Percentiles rank a stretch among this genome's conserved stretches.
These are phyloP conservation scores for Westerdykella aurantiaca DNA, from an alignment of 2,329 filamentous ascomycete genomes.

Conservation along the genomic window DNA sequence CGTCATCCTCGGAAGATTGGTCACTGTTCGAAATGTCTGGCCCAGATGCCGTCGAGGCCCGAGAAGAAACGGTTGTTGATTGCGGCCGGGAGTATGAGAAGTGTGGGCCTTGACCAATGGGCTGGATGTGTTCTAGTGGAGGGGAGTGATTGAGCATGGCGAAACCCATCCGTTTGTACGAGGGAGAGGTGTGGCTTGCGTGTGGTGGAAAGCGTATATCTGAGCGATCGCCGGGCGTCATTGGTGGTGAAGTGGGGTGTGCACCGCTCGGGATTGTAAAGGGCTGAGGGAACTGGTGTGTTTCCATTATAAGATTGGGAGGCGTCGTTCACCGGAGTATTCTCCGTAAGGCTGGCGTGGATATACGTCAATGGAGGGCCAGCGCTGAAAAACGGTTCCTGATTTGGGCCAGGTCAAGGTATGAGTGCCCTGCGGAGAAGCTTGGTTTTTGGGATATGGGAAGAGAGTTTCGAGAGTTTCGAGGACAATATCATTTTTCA, in stretches of 20 bases:
- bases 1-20: conserved; percentile 18
- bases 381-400: conserved; percentile 1
- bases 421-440: conserved; percentile 28
- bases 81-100: conserved; percentile 36
- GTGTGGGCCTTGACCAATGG: conserved; percentile 29
- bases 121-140: conserved; percentile 34
- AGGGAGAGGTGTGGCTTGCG: conserved; percentile 28
- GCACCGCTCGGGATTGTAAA: conserved; percentile 22
- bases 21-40: conserved; percentile 26
- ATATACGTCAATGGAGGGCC: conserved; percentile 8
- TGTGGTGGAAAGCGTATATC: conserved; percentile 25
- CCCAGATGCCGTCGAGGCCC: conserved; percentile 35
- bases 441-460: conserved; percentile 27
- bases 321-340: conserved; percentile 23
- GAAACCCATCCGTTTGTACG: conserved; percentile 30
- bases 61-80: conserved; percentile 31
- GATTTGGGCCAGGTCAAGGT: conserved; percentile 22
- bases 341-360: conserved; percentile 25
- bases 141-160: conserved; percentile 30
- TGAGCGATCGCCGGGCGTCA: conserved; percentile 28
- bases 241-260: conserved; percentile 34
- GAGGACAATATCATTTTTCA: conserved; percentile 39
- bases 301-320: conserved; percentile 25
- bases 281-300: conserved; percentile 23
- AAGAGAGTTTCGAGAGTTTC: conserved; percentile 32